phyloP scores from a whole-genome alignment of 805 yeast species.

The Jamesozyma jinghongensis region DNA sequence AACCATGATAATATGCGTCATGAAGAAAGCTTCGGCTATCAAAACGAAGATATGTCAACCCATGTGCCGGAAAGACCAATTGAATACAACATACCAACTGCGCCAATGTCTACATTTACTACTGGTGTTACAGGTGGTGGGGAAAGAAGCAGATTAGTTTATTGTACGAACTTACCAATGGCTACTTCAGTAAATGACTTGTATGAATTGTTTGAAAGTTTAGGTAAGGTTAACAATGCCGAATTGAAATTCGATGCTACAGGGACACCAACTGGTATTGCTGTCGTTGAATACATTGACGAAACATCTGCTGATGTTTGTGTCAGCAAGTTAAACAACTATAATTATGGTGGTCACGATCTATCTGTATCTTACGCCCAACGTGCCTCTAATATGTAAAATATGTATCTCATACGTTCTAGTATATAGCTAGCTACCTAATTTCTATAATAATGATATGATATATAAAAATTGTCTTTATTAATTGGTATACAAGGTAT shows the following conservation, averaged over 20 bases:
- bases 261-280: slow-evolving; percentile 72
- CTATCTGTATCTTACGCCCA: slow-evolving; percentile 61
- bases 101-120: slow-evolving; percentile 36
- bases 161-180: slow-evolving; percentile 75
- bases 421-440: not conserved
- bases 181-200: slow-evolving; percentile 78
- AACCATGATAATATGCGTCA: not conserved
- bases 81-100: not conserved
- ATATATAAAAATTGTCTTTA: not conserved
- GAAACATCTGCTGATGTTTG: slow-evolving; percentile 64
- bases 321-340: slow-evolving; percentile 62
- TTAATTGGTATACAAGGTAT: not conserved
- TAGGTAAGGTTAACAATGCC: slow-evolving; percentile 68
- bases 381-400: slow-evolving; percentile 8
- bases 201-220: slow-evolving; percentile 73
- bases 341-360: slow-evolving; percentile 76
- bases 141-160: slow-evolving; percentile 50
- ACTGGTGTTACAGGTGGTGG: slow-evolving; percentile 59
- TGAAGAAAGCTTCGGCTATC: slow-evolving; percentile 6
- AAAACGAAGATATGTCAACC: not conserved
- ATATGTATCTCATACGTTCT: not conserved
- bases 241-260: slow-evolving; percentile 55
- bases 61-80: slow-evolving; percentile 1
- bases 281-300: slow-evolving; percentile 67
- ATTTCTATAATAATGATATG: not conserved